A percentile compares a stretch with the other conserved stretches of the same genome.
These are phyloP conservation scores for Leptographium galeiforme DNA, from an alignment of 2,329 filamentous ascomycete species.

Conservation along the genomic window DNA sequence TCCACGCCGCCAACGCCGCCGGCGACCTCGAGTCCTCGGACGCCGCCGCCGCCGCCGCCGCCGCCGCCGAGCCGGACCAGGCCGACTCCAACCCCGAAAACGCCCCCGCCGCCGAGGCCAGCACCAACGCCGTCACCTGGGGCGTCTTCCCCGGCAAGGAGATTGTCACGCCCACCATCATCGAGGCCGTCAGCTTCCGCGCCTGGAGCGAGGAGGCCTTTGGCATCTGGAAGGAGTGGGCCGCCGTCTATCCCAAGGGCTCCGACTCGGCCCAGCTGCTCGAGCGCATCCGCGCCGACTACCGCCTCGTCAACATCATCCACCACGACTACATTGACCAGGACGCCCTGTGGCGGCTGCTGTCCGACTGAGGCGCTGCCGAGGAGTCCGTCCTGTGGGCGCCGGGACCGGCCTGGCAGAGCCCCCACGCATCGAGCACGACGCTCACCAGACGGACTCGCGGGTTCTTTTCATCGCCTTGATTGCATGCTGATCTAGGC, in stretches of 20 bases:
- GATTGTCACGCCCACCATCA: slow-evolving; percentile 96
- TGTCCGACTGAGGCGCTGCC: slow-evolving; percentile 18
- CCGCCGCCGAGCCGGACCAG: slow-evolving; percentile 17
- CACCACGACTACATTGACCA: slow-evolving; percentile 64
- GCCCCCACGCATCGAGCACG: too few relatives aligned
- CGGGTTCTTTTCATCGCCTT: too few relatives aligned
- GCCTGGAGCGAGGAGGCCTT: slow-evolving; percentile 96
- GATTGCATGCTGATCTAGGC: too few relatives aligned
- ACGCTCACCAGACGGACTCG: background rate
- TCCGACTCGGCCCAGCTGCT: slow-evolving; percentile 61
- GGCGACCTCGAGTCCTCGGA: slow-evolving; percentile 71
- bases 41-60: slow-evolving; percentile 16
- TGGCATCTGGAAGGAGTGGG: slow-evolving; percentile 91
- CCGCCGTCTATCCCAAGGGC: slow-evolving; percentile 66
- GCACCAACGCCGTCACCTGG: slow-evolving; percentile 94
- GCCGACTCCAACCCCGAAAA: too few relatives aligned
- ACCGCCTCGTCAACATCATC: slow-evolving; percentile 85
- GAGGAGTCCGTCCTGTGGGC: too few relatives aligned
- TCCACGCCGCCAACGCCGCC: slow-evolving; percentile 68
- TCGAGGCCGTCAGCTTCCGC: slow-evolving; percentile 92
- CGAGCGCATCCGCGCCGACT: slow-evolving; percentile 50
- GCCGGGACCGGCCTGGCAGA: too few relatives aligned
- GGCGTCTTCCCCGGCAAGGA: slow-evolving; percentile 98
- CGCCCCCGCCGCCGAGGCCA: slow-evolving; percentile 22
- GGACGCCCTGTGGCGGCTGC: slow-evolving; percentile 58